Evolutionary conservation across 352 stramenopile species (phyloP), one percentile per base, ranked within the genome.

Genomic region (Phytopythium aichiense): DNA sequence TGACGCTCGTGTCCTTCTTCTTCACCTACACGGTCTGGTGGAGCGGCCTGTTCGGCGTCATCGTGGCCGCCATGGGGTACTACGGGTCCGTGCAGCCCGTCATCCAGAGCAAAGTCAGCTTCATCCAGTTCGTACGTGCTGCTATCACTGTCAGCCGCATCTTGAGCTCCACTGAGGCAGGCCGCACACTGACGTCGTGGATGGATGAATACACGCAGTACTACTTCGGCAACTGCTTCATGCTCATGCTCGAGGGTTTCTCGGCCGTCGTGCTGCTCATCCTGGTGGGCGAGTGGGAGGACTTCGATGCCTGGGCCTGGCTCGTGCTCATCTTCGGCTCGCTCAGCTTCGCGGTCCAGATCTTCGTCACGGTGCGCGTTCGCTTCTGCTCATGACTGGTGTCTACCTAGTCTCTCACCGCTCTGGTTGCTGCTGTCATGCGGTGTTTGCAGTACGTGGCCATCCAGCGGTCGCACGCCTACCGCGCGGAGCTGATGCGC

Each of bases 201-300:
- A 31, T 31, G 28, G 28, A 31, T 31, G 28, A 7, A 31, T 31
- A 7, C 28, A 31, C 28, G 28, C 71, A 92, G 84, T 93, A 93
- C 63, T 93, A 92, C 71, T 93, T 91, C 55, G 83, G 84, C 59
- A 93, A 93, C 61, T 93, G 83, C 72, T 92, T 93, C 75, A 91
- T 93, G 77, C 66, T 93, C 46, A 51, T 89, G 50, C 70, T 94
- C 15, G 79, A 94, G 56, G 70, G 71, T 51, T 79, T 90, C 53
- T 94, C 84, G 48, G 79, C 81, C 2, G 73, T 92, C 18, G 73
- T 91, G 60, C 68, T 94, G 38, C 74, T 92, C 38, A 74, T 94
- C 33, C 68, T 92, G 16, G 82, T 94, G 37, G 84, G 76, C 57
- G 79, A 91, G 66, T 94, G 84, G 84, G 76, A 87, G 30, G 64